Conservation (phyloP, 2,329 filamentous ascomycete genomes). For the Byssothecium circinans region DNA sequence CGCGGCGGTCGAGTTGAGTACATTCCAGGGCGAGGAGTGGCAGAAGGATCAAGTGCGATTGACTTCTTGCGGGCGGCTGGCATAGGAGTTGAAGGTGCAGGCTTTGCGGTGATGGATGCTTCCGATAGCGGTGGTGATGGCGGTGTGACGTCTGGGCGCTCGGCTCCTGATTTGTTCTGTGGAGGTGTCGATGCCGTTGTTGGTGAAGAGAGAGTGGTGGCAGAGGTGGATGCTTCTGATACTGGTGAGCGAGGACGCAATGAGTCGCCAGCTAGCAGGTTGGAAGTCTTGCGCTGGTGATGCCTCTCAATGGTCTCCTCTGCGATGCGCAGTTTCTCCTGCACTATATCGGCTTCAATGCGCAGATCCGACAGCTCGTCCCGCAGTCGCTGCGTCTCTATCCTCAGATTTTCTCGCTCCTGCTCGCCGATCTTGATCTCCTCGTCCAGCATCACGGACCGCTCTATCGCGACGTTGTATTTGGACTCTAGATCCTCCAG, state of each 20-base stretch:
- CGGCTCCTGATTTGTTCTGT: conserved; percentile 63
- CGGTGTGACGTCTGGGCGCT: conserved; percentile 73
- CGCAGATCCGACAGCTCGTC: conserved; percentile 92
- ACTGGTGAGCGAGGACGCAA: conserved; percentile 65
- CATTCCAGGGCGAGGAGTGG: conserved; percentile 58
- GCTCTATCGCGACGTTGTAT: conserved; percentile 91
- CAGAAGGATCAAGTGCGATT: conserved; percentile 54
- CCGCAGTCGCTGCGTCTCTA: conserved; percentile 84
- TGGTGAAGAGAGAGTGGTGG: conserved; percentile 84
- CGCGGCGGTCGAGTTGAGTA: conserved; percentile 48
- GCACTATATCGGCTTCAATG: conserved; percentile 90
- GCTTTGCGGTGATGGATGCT: conserved; percentile 61
- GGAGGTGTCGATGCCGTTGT: conserved; percentile 86
- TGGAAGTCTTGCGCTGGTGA: conserved; percentile 54
- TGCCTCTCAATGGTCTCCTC: conserved; percentile 55
- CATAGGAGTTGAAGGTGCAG: conserved; percentile 45
- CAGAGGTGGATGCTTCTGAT: conserved; percentile 76
- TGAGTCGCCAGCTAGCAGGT: conserved; percentile 52
- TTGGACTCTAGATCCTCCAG: conserved; percentile 97
- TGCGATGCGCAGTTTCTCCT: conserved; percentile 84
- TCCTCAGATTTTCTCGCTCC: conserved; percentile 84
- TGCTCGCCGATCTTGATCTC: conserved; percentile 90
- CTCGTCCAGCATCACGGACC: conserved; percentile 90
- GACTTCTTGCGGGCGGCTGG: conserved; percentile 44
- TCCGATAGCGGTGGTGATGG: conserved; percentile 95